These are phyloP conservation scores for Ophiostoma piceae DNA, from an alignment of 2,329 filamentous ascomycete genomes.

Conservation along the genomic window DNA sequence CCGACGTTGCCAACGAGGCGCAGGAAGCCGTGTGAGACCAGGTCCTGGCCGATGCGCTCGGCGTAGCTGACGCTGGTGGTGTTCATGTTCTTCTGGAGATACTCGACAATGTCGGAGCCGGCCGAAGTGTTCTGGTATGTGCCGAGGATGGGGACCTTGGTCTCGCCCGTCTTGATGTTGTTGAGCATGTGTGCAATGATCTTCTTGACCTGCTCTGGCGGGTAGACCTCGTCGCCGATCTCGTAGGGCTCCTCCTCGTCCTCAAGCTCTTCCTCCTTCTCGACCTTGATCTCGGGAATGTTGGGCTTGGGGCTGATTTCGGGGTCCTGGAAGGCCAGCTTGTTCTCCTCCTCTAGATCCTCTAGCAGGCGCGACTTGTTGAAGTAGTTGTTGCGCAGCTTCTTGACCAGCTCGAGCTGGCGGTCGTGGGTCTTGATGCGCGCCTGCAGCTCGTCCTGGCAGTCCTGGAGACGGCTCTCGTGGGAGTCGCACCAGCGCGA, in stretches of 20 bases:
- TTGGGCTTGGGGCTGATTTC: constrained; percentile 59
- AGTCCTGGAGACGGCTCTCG: constrained; percentile 82
- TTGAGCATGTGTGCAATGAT: constrained; percentile 81
- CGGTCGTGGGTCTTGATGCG: constrained; percentile 91
- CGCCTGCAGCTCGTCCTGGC: constrained; percentile 85
- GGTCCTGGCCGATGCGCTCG: constrained; percentile 89
- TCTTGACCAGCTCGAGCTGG: constrained; percentile 84
- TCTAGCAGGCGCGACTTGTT: constrained; percentile 97
- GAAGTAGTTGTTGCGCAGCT: constrained; percentile 93
- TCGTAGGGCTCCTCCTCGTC: constrained; percentile 78
- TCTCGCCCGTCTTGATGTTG: constrained; percentile 79
- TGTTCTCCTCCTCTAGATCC: constrained; percentile 96
- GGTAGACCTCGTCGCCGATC: constrained; percentile 83
- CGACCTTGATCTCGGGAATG: constrained; percentile 78
- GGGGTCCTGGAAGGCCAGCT: constrained; percentile 91
- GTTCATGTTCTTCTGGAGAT: constrained; percentile 82
- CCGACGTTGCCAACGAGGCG: constrained; percentile 91
- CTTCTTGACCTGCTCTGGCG: constrained; percentile 83
- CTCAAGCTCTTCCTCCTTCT: constrained; percentile 57
- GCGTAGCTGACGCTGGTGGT: constrained; percentile 82
- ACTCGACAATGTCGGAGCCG: constrained; percentile 91
- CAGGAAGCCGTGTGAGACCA: constrained; percentile 79
- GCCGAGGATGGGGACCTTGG: constrained; percentile 91
- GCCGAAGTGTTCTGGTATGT: constrained; percentile 90
- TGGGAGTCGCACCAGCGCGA: constrained; percentile 94